phyloP scores from a whole-genome alignment of 768 basidiomycete species.

The Chalciporus piperatus region DNA sequence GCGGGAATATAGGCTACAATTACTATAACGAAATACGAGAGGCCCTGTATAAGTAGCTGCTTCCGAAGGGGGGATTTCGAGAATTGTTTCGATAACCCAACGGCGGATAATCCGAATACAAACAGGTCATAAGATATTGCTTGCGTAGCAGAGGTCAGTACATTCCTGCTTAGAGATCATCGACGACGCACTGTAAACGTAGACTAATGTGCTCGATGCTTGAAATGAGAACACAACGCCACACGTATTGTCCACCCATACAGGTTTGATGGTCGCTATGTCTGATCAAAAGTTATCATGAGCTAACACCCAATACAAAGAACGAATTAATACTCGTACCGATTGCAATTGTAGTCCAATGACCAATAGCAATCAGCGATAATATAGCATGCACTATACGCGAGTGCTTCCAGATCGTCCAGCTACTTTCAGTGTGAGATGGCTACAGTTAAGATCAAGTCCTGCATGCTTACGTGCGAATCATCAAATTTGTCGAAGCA shows the following conservation, averaged over 20 bases:
- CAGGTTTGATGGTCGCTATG: constrained; percentile 6
- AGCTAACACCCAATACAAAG: too few species aligned
- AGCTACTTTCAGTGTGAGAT: constrained; percentile 12
- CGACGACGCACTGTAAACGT: constrained; percentile 17
- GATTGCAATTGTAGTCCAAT: constrained; percentile 21
- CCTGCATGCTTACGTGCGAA: constrained; percentile 24
- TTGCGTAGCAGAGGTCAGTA: constrained; percentile 2
- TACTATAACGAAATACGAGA: constrained; percentile 19
- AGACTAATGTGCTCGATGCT: constrained; percentile 4
- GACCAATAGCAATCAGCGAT: constrained; percentile 9
- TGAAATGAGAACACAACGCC: background rate
- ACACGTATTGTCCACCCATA: constrained; percentile 1
- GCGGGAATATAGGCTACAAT: constrained; percentile 18
- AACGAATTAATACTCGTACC: constrained; percentile 2
- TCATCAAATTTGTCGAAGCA: constrained; percentile 26
- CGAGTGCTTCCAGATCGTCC: constrained; percentile 26
- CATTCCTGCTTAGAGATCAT: background rate
- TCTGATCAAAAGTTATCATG: constrained; percentile 6
- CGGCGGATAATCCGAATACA: constrained; percentile 14
- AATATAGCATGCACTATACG: constrained; percentile 16
- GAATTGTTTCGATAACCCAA: constrained; percentile 11
- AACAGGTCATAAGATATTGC: constrained; percentile 22
- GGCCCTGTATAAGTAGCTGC: constrained; percentile 14
- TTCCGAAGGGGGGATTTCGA: constrained; percentile 4
- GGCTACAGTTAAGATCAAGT: too few species aligned